Evolutionary conservation across 2,329 filamentous ascomycete genomes (phyloP).

Genomic region (Epichloe sylvatica): DNA sequence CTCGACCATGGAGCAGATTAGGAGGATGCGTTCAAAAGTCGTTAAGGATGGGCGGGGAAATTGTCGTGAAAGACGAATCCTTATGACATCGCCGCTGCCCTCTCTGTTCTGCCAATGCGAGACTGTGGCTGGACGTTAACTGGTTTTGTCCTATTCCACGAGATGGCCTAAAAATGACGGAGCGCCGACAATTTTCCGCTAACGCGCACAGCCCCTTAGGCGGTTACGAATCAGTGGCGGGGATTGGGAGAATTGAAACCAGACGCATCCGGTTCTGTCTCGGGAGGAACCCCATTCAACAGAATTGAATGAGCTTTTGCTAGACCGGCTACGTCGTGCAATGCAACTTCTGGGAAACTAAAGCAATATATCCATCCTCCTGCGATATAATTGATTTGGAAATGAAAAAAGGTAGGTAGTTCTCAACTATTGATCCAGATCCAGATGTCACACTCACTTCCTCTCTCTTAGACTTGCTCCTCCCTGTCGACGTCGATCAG

Average conservation of each 20-base stretch:
- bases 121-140: constrained; percentile 5
- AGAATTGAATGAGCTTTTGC: no score
- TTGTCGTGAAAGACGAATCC: background rate
- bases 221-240: constrained; percentile 12
- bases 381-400: no score
- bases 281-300: no score
- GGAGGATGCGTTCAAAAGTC: background rate
- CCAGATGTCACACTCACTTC: no score
- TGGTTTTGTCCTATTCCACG: background rate
- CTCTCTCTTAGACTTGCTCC: no score
- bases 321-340: no score
- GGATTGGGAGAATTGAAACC: background rate
- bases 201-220: constrained; percentile 15
- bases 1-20: constrained; percentile 12
- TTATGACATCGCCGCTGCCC: background rate
- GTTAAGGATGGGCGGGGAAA: background rate
- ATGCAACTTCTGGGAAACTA: no score
- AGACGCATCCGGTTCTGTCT: no score
- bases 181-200: constrained; percentile 23
- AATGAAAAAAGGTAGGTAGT: no score
- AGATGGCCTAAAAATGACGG: constrained; percentile 19
- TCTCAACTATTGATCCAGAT: no score
- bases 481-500: no score
- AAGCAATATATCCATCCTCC: no score
- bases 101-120: background rate